phyloP scores from a whole-genome alignment of 441 rosid genomes.

The Euphorbia schlechtendalii region DNA sequence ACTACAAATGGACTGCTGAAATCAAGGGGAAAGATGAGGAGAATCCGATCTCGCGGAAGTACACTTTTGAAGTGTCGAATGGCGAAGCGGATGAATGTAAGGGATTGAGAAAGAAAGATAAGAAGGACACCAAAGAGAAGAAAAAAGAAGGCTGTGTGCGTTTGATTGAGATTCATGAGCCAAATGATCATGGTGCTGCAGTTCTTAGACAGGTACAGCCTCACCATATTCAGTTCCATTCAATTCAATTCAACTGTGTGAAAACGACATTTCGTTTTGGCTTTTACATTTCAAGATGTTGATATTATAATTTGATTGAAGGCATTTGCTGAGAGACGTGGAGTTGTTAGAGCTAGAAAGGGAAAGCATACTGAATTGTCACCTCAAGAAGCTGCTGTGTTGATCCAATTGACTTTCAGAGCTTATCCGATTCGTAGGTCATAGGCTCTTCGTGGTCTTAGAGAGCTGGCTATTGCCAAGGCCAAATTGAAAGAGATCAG shows the following conservation, averaged over 20 bases:
- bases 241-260: background rate
- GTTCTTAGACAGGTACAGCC: slow-evolving; percentile 57
- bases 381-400: slow-evolving; percentile 61
- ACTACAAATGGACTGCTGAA: slow-evolving; percentile 72
- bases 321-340: slow-evolving; percentile 78
- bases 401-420: slow-evolving; percentile 74
- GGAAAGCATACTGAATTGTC: slow-evolving; percentile 78
- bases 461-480: slow-evolving; percentile 83
- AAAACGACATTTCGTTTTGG: background rate
- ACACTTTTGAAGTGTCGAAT: slow-evolving; percentile 44
- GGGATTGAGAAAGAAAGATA: slow-evolving; percentile 33
- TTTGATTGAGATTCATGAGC: slow-evolving; percentile 58
- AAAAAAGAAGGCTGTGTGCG: slow-evolving; percentile 32
- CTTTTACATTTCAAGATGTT: background rate
- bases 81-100: slow-evolving; percentile 36
- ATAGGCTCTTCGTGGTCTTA: slow-evolving; percentile 73
- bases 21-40: slow-evolving; percentile 53
- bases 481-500: slow-evolving; percentile 83
- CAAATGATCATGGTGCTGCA: slow-evolving; percentile 39
- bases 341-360: slow-evolving; percentile 36
- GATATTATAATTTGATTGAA: slow-evolving; percentile 16
- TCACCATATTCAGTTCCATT: background rate
- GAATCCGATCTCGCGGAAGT: slow-evolving; percentile 42
- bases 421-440: slow-evolving; percentile 77
- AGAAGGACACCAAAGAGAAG: slow-evolving; percentile 34